Base-by-base conservation (phyloP, 2,329 filamentous ascomycete genomes). In the Xylaria sp. region DNA sequence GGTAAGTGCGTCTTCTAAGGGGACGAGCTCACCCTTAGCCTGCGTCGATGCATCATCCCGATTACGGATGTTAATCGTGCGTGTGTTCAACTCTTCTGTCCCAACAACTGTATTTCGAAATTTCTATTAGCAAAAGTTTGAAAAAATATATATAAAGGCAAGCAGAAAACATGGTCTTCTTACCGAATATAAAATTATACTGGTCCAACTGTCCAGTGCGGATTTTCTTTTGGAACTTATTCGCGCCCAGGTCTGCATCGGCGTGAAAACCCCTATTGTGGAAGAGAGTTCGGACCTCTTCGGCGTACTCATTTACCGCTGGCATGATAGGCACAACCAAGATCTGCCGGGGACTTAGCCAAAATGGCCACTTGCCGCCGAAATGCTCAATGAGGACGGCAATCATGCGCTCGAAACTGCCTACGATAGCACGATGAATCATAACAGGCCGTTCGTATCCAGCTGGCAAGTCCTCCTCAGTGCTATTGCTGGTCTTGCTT, bases 51-150 rank as follows among this genome's bases (percentile, higher is more conserved):
- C 11, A 42, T 44, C 53, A 20, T 56, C 36, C 22, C 53, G 53
- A 29, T 42, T 42, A 44, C 53, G 36, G 20, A 29, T 56, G 53
- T 56, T 56, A 42, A 56, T 15, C 13, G 53, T 42, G 36, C 38
- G 36, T 42, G 20, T 56, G 31, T 25, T 38, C n/a, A 13, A 38
- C 50, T 54, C 31, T 38, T 54, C 31, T 54, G 33, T 15, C 50
- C 50, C 31, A 17, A 54, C 50, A 25, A 54, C 50, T 54, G 9
- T 51, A 15, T 42, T 56, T 42, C 13, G 36, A 42, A 4, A n/a
- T 22, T 7, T 13, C 15, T 4, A 29, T 56, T n/a, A 42, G 36
- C 22, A 25, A 29, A 10, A 7, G 27, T 11, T 38, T 17, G n/a
- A 25, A 15, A 10, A 56, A 15, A 29, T 29, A 31, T 27, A 15